Evolutionary conservation across 1,284 basidiomycete genomes (phyloP), one percentile per base, ranked within the genome.

Genomic region (Chalciporus sp.): DNA sequence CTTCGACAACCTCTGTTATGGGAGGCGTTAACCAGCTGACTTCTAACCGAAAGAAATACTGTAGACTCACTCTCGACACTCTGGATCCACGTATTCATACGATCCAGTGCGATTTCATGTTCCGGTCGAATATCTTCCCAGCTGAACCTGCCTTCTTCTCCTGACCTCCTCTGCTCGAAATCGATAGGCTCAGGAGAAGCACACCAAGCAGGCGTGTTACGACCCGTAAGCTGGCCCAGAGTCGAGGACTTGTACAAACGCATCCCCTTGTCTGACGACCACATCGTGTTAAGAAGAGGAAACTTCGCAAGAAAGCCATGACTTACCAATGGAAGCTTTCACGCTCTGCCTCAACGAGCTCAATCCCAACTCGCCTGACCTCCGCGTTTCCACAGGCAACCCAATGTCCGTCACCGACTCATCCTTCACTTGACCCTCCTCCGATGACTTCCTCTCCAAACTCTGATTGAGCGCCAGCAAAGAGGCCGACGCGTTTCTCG

Each of bases 21-120:
- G 47, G 50, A 58, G 19, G 29, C 53, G 61, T 57, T 31, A 60
- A 7, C 1, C 8, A 47, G 42, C 28, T 5, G 2, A 17, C n/a
- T 44, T n/a, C 20, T 19, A 42, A 53, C 10, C 19, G 26, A 50
- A 50, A 51, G 1, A 1, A 37, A 12, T 20, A n/a, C n/a, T n/a
- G 10, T 1, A 42, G 12, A 79, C 88, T 65, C 65, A 91, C 88
- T 86, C 71, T 92, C 88, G 10, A 90, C 86, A 53, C 82, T 88
- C 60, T 81, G 80, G 70, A 90, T 86, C 90, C 89, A 92, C 49
- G 84, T 72, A 1, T 82, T 79, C 84, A 92, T 83, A 51, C 89
- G 75, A 62, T 91, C 88, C 35, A 76, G 70, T 42, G 79, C 76
- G 35, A 77, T 78, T 43, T 69, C 70, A n/a, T 54, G 62, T 45